These are phyloP conservation scores for Pterocarpus macrocarpus DNA, from an alignment of 306 rosid species.

Conservation along the genomic window DNA sequence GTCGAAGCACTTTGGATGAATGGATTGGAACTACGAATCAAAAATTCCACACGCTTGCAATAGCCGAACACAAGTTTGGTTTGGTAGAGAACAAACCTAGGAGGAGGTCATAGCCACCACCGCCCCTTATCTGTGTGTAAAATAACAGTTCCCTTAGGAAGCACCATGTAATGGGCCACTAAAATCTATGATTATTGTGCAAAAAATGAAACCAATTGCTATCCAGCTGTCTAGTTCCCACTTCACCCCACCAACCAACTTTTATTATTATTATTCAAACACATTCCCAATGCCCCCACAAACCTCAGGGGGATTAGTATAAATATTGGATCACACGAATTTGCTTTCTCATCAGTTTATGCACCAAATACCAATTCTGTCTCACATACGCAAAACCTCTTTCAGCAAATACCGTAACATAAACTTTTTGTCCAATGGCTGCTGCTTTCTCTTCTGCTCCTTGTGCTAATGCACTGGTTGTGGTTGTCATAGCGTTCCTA, in stretches of 20 bases:
- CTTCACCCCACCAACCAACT: slow-evolving; percentile 47
- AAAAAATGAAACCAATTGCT: slow-evolving; percentile 36
- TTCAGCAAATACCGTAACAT: neutral
- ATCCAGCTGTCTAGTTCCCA: slow-evolving; percentile 49
- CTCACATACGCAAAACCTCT: neutral
- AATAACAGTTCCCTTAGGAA: slow-evolving; percentile 14
- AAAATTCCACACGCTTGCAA: slow-evolving; percentile 3
- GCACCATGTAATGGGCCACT: slow-evolving; percentile 53
- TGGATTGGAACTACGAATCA: slow-evolving; percentile 16
- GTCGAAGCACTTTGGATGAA: slow-evolving; percentile 29
- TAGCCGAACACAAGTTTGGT: slow-evolving; percentile 2
- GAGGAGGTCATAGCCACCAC: slow-evolving; percentile 20
- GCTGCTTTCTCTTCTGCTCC: slow-evolving; percentile 16
- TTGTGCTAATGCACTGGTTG: slow-evolving; percentile 20
- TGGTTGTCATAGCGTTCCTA: slow-evolving; percentile 14
- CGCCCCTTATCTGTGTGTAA: slow-evolving; percentile 15
- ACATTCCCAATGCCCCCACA: slow-evolving; percentile 24
- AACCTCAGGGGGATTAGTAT: slow-evolving; percentile 1
- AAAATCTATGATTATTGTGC: slow-evolving; percentile 17
- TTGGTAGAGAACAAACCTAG: slow-evolving; percentile 44
- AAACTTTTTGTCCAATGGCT: slow-evolving; percentile 33
- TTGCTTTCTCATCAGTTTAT: neutral
- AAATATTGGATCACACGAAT: slow-evolving; percentile 30
- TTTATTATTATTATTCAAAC: slow-evolving; percentile 40
- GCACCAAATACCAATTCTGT: slow-evolving; percentile 12